Percentiles rank a stretch among this genome's conserved stretches.
These are phyloP conservation scores for Albizia julibrissin DNA, from an alignment of 306 rosid species.

Conservation along the genomic window DNA sequence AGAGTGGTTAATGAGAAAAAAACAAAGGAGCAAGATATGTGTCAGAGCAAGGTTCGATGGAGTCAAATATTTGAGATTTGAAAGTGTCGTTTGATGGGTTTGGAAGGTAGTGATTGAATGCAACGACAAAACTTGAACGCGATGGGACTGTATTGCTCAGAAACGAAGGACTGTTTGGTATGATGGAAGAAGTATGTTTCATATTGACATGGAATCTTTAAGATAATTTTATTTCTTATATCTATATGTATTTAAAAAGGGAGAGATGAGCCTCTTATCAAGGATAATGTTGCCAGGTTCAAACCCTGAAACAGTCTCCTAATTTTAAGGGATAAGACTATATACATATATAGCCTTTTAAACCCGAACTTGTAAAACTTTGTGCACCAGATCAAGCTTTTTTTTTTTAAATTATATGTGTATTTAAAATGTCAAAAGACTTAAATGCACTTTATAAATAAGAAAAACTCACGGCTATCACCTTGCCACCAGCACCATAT, in stretches of 20 bases:
- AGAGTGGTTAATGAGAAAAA: neutral
- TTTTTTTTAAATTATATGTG: too few relatives aligned
- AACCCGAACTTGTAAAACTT: too few relatives aligned
- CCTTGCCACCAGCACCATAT: neutral
- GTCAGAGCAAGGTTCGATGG: constrained; percentile 20
- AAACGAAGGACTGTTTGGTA: neutral
- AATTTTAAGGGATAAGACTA: too few relatives aligned
- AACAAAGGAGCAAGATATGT: constrained; percentile 26
- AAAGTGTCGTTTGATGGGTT: constrained; percentile 25
- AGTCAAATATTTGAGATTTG: constrained; percentile 19
- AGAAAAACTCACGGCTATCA: neutral
- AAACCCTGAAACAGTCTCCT: too few relatives aligned
- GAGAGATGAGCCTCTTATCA: too few relatives aligned
- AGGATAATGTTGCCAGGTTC: too few relatives aligned
- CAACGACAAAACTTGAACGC: neutral
- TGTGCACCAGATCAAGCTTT: too few relatives aligned
- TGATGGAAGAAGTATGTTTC: neutral
- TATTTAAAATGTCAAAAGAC: neutral
- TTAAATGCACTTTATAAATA: neutral
- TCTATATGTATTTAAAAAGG: too few relatives aligned
- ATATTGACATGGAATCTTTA: neutral
- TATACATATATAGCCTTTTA: too few relatives aligned
- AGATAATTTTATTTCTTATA: too few relatives aligned
- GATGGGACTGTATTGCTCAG: neutral
- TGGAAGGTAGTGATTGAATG: neutral